Evolutionary conservation across 2,329 filamentous ascomycete species (phyloP).

Genomic region (Tympanopsis confertula): DNA sequence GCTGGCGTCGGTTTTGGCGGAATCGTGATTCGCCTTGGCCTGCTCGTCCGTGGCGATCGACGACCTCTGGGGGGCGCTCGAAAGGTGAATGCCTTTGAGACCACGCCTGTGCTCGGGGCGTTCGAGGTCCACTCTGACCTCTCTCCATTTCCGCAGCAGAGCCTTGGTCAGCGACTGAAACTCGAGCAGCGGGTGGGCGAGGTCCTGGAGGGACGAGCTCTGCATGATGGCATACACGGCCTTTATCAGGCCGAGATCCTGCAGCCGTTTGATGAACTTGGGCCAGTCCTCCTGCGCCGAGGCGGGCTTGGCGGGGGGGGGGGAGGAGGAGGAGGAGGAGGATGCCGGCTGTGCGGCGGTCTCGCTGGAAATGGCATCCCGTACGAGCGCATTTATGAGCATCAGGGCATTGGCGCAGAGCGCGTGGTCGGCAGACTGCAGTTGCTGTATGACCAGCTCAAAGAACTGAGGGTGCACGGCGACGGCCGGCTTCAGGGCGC

Average conservation of each 20-base stretch:
- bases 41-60: slow-evolving; percentile 18
- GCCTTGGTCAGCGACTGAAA: slow-evolving; percentile 89
- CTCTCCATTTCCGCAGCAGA: slow-evolving; percentile 75
- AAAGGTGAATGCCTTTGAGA: slow-evolving; percentile 73
- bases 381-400: slow-evolving; percentile 87
- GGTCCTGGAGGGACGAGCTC: slow-evolving; percentile 78
- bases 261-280: slow-evolving; percentile 83
- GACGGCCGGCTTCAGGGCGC: slow-evolving; percentile 81
- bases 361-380: slow-evolving; percentile 75
- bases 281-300: slow-evolving; percentile 67
- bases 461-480: slow-evolving; percentile 88
- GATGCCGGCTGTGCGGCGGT: slow-evolving; percentile 23
- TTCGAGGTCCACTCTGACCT: slow-evolving; percentile 74
- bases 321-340: neutral
- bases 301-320: slow-evolving; percentile 11
- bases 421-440: slow-evolving; percentile 88
- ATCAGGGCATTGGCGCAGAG: slow-evolving; percentile 91
- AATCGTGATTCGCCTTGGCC: slow-evolving; percentile 11
- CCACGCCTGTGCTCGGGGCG: slow-evolving; percentile 78
- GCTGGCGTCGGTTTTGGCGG: slow-evolving; percentile 21
- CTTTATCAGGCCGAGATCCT: slow-evolving; percentile 86
- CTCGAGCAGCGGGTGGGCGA: slow-evolving; percentile 80
- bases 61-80: slow-evolving; percentile 59
- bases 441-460: slow-evolving; percentile 80
- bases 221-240: slow-evolving; percentile 91